A percentile compares a stretch with the other conserved stretches of the same genome.
Evolutionary conservation across 2,329 filamentous ascomycete genomes (phyloP).

Genomic region (Neonectria punicea): DNA sequence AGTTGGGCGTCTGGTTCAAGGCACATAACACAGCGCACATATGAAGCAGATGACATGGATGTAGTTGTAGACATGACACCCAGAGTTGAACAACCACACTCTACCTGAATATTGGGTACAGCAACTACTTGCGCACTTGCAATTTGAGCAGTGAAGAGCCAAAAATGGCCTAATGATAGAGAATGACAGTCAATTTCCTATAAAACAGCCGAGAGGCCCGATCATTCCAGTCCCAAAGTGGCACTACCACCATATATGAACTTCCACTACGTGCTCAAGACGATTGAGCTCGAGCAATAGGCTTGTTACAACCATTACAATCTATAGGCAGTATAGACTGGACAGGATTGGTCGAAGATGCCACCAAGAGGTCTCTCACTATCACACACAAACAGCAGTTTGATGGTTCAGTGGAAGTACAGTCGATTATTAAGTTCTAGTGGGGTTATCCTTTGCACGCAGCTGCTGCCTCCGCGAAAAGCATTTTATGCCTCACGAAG

Average conservation of each 20-base stretch:
- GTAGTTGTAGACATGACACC: neutral
- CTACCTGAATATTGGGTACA: neutral
- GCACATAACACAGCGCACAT: neutral
- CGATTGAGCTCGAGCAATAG: neutral
- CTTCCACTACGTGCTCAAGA: neutral
- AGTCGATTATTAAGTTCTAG: conserved; percentile 59
- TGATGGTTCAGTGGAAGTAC: conserved; percentile 45
- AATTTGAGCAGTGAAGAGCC: neutral
- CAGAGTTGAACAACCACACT: neutral
- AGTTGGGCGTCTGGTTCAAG: neutral
- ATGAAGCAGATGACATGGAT: neutral
- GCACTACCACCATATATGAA: neutral
- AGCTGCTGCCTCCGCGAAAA: conserved; percentile 41
- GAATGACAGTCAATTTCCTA: neutral
- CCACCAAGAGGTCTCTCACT: neutral
- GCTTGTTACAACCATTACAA: neutral
- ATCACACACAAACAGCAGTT: neutral
- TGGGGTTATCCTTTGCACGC: conserved; percentile 48
- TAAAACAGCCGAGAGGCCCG: neutral
- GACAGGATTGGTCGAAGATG: neutral
- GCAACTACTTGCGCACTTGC: too few species aligned
- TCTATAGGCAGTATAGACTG: neutral
- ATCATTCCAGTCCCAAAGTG: neutral
- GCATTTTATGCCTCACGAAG: conserved; percentile 42
- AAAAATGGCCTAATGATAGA: neutral